Evolutionary conservation across 768 basidiomycete species (phyloP).

Genomic region (Suillus decipiens): DNA sequence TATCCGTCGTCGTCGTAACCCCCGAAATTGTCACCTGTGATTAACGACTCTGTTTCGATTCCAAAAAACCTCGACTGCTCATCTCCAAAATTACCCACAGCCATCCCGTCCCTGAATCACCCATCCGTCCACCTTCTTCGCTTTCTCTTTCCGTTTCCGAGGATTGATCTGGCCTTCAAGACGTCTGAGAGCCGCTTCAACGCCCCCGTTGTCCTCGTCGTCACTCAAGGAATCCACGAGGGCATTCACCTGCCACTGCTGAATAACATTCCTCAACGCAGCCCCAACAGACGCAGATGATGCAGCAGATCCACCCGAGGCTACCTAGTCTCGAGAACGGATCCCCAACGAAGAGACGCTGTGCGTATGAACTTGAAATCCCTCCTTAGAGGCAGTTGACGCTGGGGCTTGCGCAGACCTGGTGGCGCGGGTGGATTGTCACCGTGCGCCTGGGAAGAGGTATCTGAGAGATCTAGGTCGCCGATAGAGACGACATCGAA

Average conservation of each 20-base stretch:
- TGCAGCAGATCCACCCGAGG: slow-evolving; percentile 41
- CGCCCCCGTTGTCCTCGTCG: slow-evolving; percentile 70
- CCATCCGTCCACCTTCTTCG: slow-evolving; percentile 81
- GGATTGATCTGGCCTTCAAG: slow-evolving; percentile 88
- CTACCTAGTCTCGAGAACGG: slow-evolving; percentile 59
- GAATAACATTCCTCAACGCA: slow-evolving; percentile 45
- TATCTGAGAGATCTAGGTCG: slow-evolving; percentile 79
- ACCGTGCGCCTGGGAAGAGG: slow-evolving; percentile 58
- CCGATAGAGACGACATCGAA: slow-evolving; percentile 79
- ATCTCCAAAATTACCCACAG: slow-evolving; percentile 61
- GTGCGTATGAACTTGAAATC: slow-evolving; percentile 78
- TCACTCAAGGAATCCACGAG: slow-evolving; percentile 73
- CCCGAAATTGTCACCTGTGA: slow-evolving; percentile 25
- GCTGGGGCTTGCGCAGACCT: slow-evolving; percentile 54
- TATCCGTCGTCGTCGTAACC: slow-evolving; percentile 19
- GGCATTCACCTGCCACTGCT: slow-evolving; percentile 85
- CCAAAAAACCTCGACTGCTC: slow-evolving; percentile 58
- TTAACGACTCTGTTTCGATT: slow-evolving; percentile 34
- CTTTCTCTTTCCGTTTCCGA: slow-evolving; percentile 66
- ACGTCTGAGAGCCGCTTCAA: slow-evolving; percentile 76
- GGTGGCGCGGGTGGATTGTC: slow-evolving; percentile 44
- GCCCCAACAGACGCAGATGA: slow-evolving; percentile 43
- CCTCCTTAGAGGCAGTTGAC: slow-evolving; percentile 69
- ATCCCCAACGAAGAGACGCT: slow-evolving; percentile 83
- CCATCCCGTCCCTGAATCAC: slow-evolving; percentile 71